Evolutionary conservation across 805 yeast species (phyloP).

Genomic region (Metschnikowia sp.): DNA sequence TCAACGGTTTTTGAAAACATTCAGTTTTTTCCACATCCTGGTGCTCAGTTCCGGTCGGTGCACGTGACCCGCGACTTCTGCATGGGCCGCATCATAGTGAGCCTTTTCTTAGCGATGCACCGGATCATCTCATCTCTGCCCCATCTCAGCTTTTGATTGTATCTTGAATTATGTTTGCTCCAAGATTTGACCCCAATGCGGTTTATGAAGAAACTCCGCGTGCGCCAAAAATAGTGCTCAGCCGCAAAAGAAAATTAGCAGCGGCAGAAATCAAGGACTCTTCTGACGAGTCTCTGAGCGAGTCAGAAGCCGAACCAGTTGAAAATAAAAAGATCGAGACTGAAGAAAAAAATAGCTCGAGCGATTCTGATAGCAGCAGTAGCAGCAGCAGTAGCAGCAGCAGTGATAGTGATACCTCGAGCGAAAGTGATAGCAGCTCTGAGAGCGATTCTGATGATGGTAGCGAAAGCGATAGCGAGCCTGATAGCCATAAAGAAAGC

Average conservation of each 20-base stretch:
- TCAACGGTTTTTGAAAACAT: too few species aligned
- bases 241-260: conserved; percentile 18
- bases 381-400: conserved; percentile 9
- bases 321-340: neutral
- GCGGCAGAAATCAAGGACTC: conserved; percentile 7
- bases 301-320: conserved; percentile 2
- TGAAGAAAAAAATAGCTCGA: conserved; percentile 8
- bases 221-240: conserved; percentile 8
- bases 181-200: conserved; percentile 54
- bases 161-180: conserved; percentile 51
- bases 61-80: conserved; percentile 5
- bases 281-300: conserved; percentile 8
- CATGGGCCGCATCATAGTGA: conserved; percentile 1
- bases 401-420: conserved; percentile 13
- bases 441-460: conserved; percentile 13
- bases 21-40: neutral
- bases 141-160: neutral
- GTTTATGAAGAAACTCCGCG: conserved; percentile 17
- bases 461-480: conserved; percentile 8
- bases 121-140: conserved; percentile 2
- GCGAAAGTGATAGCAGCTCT: neutral
- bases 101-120: neutral
- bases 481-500: neutral
- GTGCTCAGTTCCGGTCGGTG: neutral
- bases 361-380: conserved; percentile 7